Percentiles rank a stretch among this genome's conserved stretches.
Evolutionary conservation across 805 yeast species (phyloP).

Genomic region (Sugiyamaella qingdaonensis): DNA sequence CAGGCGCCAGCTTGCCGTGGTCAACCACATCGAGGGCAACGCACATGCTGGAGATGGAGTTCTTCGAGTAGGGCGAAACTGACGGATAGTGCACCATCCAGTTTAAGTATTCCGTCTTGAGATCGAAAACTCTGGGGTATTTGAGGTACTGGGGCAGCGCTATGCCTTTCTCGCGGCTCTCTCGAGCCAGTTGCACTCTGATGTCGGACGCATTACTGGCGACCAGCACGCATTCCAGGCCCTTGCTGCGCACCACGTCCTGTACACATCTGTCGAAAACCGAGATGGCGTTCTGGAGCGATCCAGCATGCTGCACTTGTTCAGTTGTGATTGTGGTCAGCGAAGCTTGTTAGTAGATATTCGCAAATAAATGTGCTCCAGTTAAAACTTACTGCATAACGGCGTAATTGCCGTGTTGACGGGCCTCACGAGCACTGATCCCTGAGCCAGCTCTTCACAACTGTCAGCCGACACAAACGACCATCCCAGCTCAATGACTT

Average conservation of each 20-base stretch:
- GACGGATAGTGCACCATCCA: constrained; percentile 68
- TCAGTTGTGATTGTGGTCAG: constrained; percentile 56
- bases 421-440: constrained; percentile 53
- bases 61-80: constrained; percentile 28
- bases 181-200: constrained; percentile 73
- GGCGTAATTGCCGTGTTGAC: constrained; percentile 63
- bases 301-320: constrained; percentile 50
- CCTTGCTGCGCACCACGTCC: constrained; percentile 37
- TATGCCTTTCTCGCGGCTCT: constrained; percentile 72
- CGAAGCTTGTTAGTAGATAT: constrained; percentile 16
- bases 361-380: not conserved
- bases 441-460: constrained; percentile 41
- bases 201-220: constrained; percentile 66
- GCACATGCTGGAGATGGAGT: constrained; percentile 37
- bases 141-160: constrained; percentile 70
- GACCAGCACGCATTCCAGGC: constrained; percentile 59
- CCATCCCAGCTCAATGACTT: constrained; percentile 68
- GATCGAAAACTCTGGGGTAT: constrained; percentile 71
- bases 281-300: constrained; percentile 60
- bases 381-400: constrained; percentile 12
- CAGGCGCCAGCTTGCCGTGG: constrained; percentile 5
- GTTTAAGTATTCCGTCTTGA: constrained; percentile 65
- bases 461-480: constrained; percentile 51
- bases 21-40: constrained; percentile 45
- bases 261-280: constrained; percentile 47